Evolutionary conservation across 163 green algal species (phyloP).

Genomic region (Scenedesmus sp.): DNA sequence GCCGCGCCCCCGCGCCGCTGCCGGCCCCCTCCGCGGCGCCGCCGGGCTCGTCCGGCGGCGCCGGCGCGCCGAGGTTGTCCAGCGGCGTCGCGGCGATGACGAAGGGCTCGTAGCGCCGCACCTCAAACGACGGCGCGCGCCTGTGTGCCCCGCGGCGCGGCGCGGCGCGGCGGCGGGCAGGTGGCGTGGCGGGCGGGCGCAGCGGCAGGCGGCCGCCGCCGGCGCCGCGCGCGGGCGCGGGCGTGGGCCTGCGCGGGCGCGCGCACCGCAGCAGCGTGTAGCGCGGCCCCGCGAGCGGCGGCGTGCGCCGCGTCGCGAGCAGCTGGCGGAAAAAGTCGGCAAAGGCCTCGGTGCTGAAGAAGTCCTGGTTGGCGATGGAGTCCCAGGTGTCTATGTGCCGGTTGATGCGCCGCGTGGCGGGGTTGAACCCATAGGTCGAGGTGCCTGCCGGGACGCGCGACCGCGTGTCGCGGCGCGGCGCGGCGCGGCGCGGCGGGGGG

Average conservation of each 20-base stretch:
- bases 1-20: background rate
- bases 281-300: conserved; percentile 46
- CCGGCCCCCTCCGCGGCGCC: background rate
- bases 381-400: conserved; percentile 73
- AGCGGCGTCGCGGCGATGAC: conserved; percentile 70
- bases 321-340: conserved; percentile 55
- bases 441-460: conserved; percentile 46
- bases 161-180: too few species aligned
- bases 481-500: too few species aligned
- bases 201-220: too few species aligned
- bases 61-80: too few species aligned
- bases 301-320: conserved; percentile 44
- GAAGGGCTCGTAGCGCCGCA: conserved; percentile 78
- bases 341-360: conserved; percentile 63
- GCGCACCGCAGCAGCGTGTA: conserved; percentile 34
- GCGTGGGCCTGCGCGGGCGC: too few species aligned
- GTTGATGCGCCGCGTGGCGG: conserved; percentile 58
- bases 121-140: conserved; percentile 64
- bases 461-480: too few species aligned
- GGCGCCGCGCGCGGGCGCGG: too few species aligned
- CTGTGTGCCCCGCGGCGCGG: too few species aligned
- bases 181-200: too few species aligned
- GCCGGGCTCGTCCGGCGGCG: background rate
- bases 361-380: conserved; percentile 63
- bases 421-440: conserved; percentile 68